Evolutionary conservation across 768 basidiomycete genomes (phyloP).

Genomic region (Xerocomus spinulosus): DNA sequence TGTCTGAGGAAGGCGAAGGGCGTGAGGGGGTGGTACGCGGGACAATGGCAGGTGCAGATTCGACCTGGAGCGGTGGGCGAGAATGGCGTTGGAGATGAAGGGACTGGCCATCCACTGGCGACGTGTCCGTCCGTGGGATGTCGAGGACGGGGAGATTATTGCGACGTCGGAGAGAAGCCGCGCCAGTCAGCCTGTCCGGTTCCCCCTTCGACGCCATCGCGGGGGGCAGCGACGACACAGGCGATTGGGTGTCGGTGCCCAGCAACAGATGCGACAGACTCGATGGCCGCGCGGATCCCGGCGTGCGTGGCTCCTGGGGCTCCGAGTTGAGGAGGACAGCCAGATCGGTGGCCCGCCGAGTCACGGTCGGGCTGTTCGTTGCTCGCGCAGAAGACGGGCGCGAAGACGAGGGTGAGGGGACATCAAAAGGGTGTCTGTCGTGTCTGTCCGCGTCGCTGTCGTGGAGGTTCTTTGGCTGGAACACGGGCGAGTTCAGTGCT

Average conservation of each 20-base stretch:
- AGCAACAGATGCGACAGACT: constrained; percentile 40
- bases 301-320: constrained; percentile 36
- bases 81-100: constrained; percentile 28
- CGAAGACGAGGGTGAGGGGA: constrained; percentile 36
- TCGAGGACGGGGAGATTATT: constrained; percentile 30
- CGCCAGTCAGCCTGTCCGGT: constrained; percentile 22
- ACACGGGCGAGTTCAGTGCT: constrained; percentile 70
- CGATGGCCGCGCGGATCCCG: constrained; percentile 38
- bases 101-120: constrained; percentile 18
- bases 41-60: constrained; percentile 22
- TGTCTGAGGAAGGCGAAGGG: constrained; percentile 36
- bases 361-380: constrained; percentile 43
- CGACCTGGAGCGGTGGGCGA: constrained; percentile 19
- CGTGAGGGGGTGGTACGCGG: constrained; percentile 30
- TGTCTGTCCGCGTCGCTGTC: constrained; percentile 26
- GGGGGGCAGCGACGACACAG: constrained; percentile 14
- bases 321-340: constrained; percentile 70
- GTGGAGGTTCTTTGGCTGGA: constrained; percentile 39
- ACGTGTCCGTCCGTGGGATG: constrained; percentile 28
- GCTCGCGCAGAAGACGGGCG: constrained; percentile 33
- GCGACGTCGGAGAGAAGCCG: constrained; percentile 29
- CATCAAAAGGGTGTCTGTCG: constrained; percentile 25
- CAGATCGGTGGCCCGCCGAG: constrained; percentile 70
- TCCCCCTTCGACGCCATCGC: constrained; percentile 18
- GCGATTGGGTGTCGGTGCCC: constrained; percentile 25